phyloP scores from a whole-genome alignment of 2,329 filamentous ascomycete genomes.

The Pseudophaeomoniella oleicola region DNA sequence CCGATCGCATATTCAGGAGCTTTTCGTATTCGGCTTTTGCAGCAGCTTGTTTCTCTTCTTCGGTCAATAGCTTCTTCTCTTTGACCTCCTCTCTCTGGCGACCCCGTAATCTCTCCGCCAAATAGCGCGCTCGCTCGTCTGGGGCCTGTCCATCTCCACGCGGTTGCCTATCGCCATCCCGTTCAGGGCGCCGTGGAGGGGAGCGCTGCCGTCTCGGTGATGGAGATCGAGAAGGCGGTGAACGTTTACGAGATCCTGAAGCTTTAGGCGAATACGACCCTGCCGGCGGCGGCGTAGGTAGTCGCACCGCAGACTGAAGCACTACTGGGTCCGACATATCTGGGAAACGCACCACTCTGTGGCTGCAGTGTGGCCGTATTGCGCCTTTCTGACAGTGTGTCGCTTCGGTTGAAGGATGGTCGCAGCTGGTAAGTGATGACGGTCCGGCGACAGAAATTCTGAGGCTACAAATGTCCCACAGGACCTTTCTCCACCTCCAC shows the following conservation, averaged over 20 bases:
- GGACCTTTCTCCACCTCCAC: not conserved
- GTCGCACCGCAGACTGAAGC: conserved; percentile 42
- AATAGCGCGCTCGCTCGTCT: conserved; percentile 33
- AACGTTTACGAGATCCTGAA: conserved; percentile 40
- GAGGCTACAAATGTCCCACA: not conserved
- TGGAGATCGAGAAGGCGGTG: conserved; percentile 38
- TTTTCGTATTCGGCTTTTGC: conserved; percentile 91
- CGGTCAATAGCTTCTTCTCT: conserved; percentile 41
- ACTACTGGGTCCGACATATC: conserved; percentile 30
- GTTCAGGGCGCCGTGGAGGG: conserved; percentile 20
- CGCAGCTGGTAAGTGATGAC: too few relatives aligned
- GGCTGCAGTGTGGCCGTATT: not conserved
- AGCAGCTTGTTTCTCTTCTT: conserved; percentile 73
- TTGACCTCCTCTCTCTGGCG: conserved; percentile 30
- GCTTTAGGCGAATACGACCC: conserved; percentile 31
- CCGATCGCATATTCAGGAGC: conserved; percentile 80
- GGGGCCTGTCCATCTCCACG: conserved; percentile 35
- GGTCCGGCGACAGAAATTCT: not conserved
- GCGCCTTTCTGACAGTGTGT: not conserved
- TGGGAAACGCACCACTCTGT: too few relatives aligned
- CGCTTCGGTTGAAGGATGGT: too few relatives aligned
- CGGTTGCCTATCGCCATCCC: conserved; percentile 24
- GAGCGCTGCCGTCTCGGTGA: conserved; percentile 36
- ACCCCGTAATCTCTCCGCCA: conserved; percentile 38
- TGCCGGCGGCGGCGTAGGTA: conserved; percentile 40